phyloP scores from a whole-genome alignment of 2,329 filamentous ascomycete genomes.

The Stagonosporopsis chrysanthemi region DNA sequence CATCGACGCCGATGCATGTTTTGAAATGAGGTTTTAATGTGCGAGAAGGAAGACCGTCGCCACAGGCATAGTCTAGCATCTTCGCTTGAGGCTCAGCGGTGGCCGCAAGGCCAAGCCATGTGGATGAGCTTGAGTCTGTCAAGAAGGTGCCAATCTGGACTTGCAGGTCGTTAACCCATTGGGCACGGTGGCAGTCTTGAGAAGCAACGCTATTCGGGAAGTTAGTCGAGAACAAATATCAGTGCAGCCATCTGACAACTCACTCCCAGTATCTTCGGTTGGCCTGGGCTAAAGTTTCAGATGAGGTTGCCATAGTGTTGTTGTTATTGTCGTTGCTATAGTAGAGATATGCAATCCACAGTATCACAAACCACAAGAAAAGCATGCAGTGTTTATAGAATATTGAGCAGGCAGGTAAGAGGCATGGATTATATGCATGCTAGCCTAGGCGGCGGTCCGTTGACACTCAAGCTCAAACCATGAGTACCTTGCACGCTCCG shows the following conservation, averaged over 20 bases:
- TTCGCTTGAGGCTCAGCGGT: not conserved
- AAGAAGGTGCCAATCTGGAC: not conserved
- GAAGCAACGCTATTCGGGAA: not conserved
- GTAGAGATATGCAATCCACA: not conserved
- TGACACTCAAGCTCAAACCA: not conserved
- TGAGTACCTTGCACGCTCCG: not conserved
- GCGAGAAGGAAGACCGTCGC: not conserved
- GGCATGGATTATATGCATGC: not conserved
- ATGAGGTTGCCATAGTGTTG: not conserved
- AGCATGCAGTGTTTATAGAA: not conserved
- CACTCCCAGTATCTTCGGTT: not conserved
- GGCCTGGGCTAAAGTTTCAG: not conserved
- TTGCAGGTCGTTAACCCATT: not conserved
- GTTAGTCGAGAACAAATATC: not conserved
- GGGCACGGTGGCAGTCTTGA: not conserved
- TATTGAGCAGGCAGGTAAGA: not conserved
- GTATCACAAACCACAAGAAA: not conserved
- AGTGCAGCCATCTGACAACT: not conserved
- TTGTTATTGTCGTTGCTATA: not conserved
- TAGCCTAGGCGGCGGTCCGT: not conserved
- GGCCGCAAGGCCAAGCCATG: not conserved
- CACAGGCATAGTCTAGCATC: not conserved
- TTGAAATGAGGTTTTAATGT: not conserved
- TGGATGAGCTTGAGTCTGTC: not conserved
- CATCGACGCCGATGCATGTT: not conserved